Evolutionary conservation across 148 eudicot genomes (phyloP).

Genomic region (Selenicereus undatus): DNA sequence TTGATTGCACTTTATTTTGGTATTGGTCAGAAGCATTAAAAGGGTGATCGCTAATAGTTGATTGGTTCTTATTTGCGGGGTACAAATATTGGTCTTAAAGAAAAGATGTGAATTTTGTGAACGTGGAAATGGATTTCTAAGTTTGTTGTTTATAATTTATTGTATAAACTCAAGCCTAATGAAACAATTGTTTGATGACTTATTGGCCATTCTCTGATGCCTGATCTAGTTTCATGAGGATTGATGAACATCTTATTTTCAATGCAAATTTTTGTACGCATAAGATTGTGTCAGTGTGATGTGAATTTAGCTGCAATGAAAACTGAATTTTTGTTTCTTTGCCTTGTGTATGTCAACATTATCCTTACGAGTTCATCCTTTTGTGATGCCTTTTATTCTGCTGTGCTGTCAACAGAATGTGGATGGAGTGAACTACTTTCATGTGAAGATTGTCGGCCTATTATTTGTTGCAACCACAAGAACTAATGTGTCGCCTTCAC

Average conservation of each 20-base stretch:
- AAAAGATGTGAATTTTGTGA: background rate
- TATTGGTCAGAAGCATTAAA: background rate
- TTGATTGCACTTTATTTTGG: background rate
- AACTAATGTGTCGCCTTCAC: constrained; percentile 78
- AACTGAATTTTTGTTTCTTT: background rate
- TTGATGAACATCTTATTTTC: background rate
- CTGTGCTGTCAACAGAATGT: constrained; percentile 51
- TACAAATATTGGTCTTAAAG: background rate
- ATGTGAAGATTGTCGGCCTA: constrained; percentile 90
- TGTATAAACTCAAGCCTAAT: too few species aligned
- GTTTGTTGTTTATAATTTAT: background rate
- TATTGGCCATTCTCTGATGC: background rate
- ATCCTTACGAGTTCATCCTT: background rate
- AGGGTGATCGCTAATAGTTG: background rate
- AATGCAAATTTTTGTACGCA: background rate
- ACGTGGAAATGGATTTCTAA: background rate
- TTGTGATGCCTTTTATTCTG: background rate
- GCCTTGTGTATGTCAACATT: background rate
- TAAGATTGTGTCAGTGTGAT: background rate
- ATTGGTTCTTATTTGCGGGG: background rate
- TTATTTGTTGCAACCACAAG: constrained; percentile 94
- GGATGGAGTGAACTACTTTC: constrained; percentile 95
- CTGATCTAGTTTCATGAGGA: background rate
- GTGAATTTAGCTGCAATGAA: background rate
- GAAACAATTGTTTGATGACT: background rate